phyloP scores from a whole-genome alignment of 352 stramenopile species.

The Phytophthora kernoviae region DNA sequence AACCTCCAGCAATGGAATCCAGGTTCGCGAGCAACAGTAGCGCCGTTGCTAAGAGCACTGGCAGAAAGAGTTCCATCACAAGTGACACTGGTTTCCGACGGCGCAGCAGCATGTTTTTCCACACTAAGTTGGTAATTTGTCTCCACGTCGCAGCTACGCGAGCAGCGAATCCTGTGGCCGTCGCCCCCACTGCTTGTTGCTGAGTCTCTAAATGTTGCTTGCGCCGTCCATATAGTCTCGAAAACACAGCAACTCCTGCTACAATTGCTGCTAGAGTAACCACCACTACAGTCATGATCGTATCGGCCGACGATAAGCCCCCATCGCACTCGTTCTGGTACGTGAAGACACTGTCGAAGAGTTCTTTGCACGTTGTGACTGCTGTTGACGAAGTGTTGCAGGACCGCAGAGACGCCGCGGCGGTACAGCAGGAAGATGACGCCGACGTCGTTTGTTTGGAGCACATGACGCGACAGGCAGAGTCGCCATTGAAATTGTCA shows the following conservation, averaged over 20 bases:
- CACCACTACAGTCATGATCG: constrained; percentile 28
- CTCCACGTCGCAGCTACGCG: constrained; percentile 31
- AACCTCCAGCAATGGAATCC: constrained; percentile 39
- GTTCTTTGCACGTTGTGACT: constrained; percentile 37
- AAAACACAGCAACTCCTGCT: constrained; percentile 24
- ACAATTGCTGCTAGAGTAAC: constrained; percentile 3
- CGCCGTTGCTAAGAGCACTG: constrained; percentile 50
- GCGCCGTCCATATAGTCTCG: constrained; percentile 11
- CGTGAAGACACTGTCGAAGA: constrained; percentile 50
- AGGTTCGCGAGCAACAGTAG: constrained; percentile 71
- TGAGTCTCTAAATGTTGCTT: neutral
- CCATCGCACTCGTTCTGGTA: constrained; percentile 50
- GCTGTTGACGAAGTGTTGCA: constrained; percentile 38
- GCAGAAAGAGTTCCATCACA: constrained; percentile 61
- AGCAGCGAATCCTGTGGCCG: neutral
- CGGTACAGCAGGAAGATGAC: constrained; percentile 42
- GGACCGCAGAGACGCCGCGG: constrained; percentile 14
- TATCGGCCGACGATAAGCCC: constrained; percentile 36
- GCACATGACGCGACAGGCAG: constrained; percentile 44
- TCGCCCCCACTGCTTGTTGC: neutral
- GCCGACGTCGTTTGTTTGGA: constrained; percentile 32
- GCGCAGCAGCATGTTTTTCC: constrained; percentile 75
- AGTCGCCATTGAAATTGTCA: constrained; percentile 21
- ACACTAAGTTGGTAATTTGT: constrained; percentile 71
- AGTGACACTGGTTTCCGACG: constrained; percentile 48